Evolutionary conservation across 2,329 filamentous ascomycete genomes (phyloP).

Genomic region (Penicillium freii): DNA sequence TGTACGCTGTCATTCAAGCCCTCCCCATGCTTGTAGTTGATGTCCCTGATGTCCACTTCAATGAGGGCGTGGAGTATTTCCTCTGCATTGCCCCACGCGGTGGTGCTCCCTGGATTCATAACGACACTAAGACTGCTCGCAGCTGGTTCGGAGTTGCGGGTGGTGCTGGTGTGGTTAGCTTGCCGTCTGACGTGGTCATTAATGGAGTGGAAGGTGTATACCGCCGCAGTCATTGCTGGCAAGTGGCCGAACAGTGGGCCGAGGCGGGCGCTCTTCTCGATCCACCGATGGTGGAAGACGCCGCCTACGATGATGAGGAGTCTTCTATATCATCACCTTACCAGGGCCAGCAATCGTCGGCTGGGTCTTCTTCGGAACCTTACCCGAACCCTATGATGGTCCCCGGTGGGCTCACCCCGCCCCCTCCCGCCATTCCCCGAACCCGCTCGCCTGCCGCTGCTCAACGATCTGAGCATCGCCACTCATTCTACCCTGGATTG

Average conservation of each 20-base stretch:
- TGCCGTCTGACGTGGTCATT: constrained; percentile 64
- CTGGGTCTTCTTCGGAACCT: constrained; percentile 37
- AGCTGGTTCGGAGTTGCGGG: constrained; percentile 60
- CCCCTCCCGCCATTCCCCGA: constrained; percentile 37
- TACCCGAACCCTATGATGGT: constrained; percentile 35
- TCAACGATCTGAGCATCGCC: constrained; percentile 39
- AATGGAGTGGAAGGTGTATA: constrained; percentile 68
- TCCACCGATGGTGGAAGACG: constrained; percentile 35
- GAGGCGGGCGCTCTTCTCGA: constrained; percentile 40
- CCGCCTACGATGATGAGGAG: constrained; percentile 37
- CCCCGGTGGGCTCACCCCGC: constrained; percentile 34
- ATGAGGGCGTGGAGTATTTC: constrained; percentile 51
- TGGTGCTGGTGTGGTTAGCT: constrained; percentile 58
- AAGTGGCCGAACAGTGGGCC: constrained; percentile 61
- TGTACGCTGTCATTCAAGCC: constrained; percentile 51
- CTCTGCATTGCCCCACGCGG: constrained; percentile 50
- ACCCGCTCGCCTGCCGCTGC: constrained; percentile 33
- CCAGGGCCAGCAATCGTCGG: constrained; percentile 38
- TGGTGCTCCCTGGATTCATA: constrained; percentile 49
- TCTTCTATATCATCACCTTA: constrained; percentile 41
- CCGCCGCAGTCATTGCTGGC: constrained; percentile 68
- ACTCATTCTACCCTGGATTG: constrained; percentile 45
- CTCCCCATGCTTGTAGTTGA: constrained; percentile 52
- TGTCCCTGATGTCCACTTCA: constrained; percentile 46
- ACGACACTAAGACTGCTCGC: constrained; percentile 44